Base-by-base conservation (phyloP, 2,329 filamentous ascomycete species). In the Tolypocladium inflatum region DNA sequence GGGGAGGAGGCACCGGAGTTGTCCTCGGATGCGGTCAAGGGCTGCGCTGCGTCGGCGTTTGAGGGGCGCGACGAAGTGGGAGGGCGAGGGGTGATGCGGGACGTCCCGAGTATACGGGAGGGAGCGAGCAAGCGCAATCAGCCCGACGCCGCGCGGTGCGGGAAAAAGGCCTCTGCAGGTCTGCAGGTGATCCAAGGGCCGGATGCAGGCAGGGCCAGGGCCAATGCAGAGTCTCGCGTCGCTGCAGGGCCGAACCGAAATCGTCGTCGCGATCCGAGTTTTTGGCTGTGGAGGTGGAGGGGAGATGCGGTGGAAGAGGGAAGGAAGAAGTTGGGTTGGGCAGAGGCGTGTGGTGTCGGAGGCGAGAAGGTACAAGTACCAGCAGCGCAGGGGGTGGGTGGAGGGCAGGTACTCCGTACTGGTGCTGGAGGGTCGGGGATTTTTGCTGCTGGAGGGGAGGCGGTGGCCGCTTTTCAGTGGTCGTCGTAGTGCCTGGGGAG, bases 401-500 rank as follows among this genome's bases (percentile, higher is more conserved):
- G 57, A 42, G 59, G 55, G 35, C 38, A 41, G 54, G 58, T 38
- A 58, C 26, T 26, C 26, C 26, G 26, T 26, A 59, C 55, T 41
- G 55, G 45, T 57, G 60, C 59, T 56, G 61, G 54, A 30, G 48
- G 55, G 60, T 63, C 64, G 65, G 64, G 65, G 63, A 63, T 58
- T 55, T 65, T 48, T 26, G 43, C 43, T 23, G 43, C 43, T 48
- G 43, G 21, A 26, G 21, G 26, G 11, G 26, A 63, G 54, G 54
- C 35, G 58, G 54, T 39, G 54, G 54, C 57, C 51, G 26, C 33
- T 53, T 38, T 39, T 26, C 43, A 45, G 43, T 8, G 43, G 39
- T 37, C 13, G 39, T 37, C 17, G 54, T n/a, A 51, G 55, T 17
- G 33, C 11, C 43, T 30, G 26, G 43, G 41, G 42, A 30, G n/a